Conservation (phyloP, 169 alveolate genomes). For the Sarcocystis neurona region DNA sequence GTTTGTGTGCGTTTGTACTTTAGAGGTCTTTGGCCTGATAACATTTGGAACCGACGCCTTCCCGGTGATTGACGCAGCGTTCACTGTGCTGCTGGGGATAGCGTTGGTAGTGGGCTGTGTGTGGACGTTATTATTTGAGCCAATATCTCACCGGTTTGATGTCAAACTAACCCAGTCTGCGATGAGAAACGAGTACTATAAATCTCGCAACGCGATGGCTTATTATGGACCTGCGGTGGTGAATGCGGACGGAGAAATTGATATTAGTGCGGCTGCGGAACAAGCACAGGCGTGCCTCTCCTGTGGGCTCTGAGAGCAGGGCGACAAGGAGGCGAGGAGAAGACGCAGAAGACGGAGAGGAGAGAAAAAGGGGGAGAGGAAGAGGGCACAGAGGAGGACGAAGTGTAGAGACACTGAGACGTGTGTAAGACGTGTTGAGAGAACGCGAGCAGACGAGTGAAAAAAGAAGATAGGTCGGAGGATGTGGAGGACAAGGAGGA, state of each 20-base stretch:
- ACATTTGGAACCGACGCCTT: conserved; percentile 74
- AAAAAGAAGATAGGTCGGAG: no score
- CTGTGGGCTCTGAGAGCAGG: conserved; percentile 7
- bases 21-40: conserved; percentile 79
- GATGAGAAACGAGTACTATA: conserved; percentile 88
- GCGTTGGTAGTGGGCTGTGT: conserved; percentile 77
- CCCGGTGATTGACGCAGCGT: conserved; percentile 78
- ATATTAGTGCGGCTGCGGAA: conserved; percentile 77
- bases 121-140: conserved; percentile 90
- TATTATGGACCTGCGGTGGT: conserved; percentile 92
- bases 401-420: no score
- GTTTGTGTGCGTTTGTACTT: background rate
- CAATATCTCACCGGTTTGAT: conserved; percentile 84
- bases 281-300: conserved; percentile 62
- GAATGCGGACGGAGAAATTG: conserved; percentile 88
- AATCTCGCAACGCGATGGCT: conserved; percentile 92
- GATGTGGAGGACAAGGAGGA: no score
- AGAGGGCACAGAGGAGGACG: no score
- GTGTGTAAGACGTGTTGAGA: no score
- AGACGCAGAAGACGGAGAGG: background rate
- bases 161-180: conserved; percentile 90
- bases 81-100: conserved; percentile 79
- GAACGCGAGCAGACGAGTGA: no score
- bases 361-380: background rate
- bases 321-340: background rate